These are phyloP conservation scores for Beta corolliflora DNA, from an alignment of 179 eudicot species.

Conservation along the genomic window DNA sequence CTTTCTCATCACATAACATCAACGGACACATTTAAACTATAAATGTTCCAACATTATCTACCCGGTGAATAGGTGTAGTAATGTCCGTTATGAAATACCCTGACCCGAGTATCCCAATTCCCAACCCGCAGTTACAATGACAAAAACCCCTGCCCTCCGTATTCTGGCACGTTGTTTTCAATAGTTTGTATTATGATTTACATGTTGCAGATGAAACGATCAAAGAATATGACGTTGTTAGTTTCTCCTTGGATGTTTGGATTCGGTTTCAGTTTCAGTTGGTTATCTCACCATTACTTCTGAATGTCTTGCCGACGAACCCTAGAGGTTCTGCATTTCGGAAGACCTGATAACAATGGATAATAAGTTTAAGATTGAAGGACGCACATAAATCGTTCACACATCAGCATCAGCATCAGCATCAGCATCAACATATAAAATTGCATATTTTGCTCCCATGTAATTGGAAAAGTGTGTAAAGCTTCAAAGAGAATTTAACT, in stretches of 20 bases:
- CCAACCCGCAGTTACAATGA: constrained; percentile 80
- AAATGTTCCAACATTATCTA: too few species aligned
- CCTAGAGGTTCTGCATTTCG: constrained; percentile 40
- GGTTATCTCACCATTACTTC: constrained; percentile 35
- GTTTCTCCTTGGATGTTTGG: constrained; percentile 59
- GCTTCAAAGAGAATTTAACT: not conserved
- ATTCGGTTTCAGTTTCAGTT: constrained; percentile 18
- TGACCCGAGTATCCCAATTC: constrained; percentile 60
- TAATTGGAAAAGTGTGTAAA: not conserved
- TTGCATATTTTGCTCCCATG: not conserved
- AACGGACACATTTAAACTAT: too few species aligned
- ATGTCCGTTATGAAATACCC: constrained; percentile 55
- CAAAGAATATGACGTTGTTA: constrained; percentile 39
- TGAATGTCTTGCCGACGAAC: constrained; percentile 21
- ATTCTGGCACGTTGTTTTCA: constrained; percentile 63
- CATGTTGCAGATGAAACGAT: constrained; percentile 44
- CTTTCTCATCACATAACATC: too few species aligned
- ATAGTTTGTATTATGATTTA: constrained; percentile 57
- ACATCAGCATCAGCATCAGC: too few species aligned
- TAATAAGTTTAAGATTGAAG: not conserved
- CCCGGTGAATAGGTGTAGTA: too few species aligned
- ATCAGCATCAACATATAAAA: not conserved
- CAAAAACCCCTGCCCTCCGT: constrained; percentile 69
- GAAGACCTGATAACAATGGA: constrained; percentile 40
- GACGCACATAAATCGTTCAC: not conserved